These are phyloP conservation scores for Cryomyces minteri DNA, from an alignment of 495 filamentous ascomycete genomes.

Conservation along the genomic window DNA sequence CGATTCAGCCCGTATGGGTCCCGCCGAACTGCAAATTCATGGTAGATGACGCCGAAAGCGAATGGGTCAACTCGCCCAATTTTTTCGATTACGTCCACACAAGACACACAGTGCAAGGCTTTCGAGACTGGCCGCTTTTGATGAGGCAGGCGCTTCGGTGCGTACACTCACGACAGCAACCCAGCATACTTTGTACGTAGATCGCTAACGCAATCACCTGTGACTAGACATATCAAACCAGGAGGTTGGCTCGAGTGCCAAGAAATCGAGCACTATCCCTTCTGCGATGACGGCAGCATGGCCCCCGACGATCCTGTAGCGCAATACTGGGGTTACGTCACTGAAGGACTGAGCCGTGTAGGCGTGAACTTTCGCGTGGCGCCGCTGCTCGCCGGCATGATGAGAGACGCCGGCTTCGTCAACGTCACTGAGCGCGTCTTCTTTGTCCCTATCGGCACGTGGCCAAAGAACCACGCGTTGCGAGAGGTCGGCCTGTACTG, in stretches of 20 bases:
- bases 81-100: slow-evolving; percentile 29
- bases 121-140: background rate
- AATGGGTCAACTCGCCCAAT: slow-evolving; percentile 20
- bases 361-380: too few species aligned
- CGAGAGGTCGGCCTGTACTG: background rate
- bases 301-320: too few species aligned
- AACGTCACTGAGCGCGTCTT: background rate
- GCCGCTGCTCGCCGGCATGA: too few species aligned
- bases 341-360: too few species aligned
- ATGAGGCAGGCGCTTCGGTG: too few species aligned
- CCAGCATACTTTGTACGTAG: too few species aligned
- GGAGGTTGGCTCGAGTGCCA: background rate
- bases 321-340: too few species aligned
- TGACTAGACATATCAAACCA: background rate
- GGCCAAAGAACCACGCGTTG: background rate
- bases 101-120: background rate
- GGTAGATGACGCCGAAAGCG: slow-evolving; percentile 28
- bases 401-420: background rate
- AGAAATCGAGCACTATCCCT: background rate
- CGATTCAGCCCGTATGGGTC: slow-evolving; percentile 26
- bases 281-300: background rate
- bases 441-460: background rate
- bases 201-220: background rate
- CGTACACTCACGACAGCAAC: too few species aligned
- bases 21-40: slow-evolving; percentile 27